Base-by-base conservation (phyloP, 371 early-diverging fungal genomes). In the Mucor plumbeus region DNA sequence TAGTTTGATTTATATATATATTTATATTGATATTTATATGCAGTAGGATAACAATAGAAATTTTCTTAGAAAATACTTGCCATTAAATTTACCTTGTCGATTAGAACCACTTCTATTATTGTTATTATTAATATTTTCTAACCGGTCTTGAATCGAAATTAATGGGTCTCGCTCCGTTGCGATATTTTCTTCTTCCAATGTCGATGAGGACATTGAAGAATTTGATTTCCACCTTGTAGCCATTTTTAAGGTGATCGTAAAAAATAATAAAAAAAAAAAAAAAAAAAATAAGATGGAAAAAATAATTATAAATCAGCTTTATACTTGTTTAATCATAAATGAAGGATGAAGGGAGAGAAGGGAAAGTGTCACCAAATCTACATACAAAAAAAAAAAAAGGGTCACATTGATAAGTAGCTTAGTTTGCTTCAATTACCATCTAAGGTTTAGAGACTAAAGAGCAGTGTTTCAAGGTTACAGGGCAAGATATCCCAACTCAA, bases 101-200 rank as follows among this genome's bases (percentile, higher is more conserved):
- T 21, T 38, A 50, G 39, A 26, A 7, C 36, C 7, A 39, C 31
- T n/a, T 58, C 58, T 48, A 39, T 48, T 34, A 21, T 68, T 48
- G 33, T 48, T 34, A 21, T 68, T 58, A 19, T 41, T 47, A 57
- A 57, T 14, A 17, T 39, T 41, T 7, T 34, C 48, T 11, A n/a
- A 13, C 7, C 47, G 47, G 48, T 21, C 19, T 7, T 57, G 47
- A 33, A 55, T 68, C 14, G 59, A 33, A 38, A 68, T 38, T 17
- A 68, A 58, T 26, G 68, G 59, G 19, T 68, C 68, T 15, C 63
- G 59, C 35, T 68, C 68, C 7, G 21, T 36, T 13, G 62, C 36
- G 14, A 44, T 36, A 38, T 35, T 50, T 19, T 50, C 35, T 15
- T 62, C 62, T 38, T 47, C 39, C 35, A 62, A 17, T 48, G 35